A percentile compares a stretch with the other conserved stretches of the same genome.
phyloP scores from a whole-genome alignment of 305 asterid species.

The Coffea humblotiana region DNA sequence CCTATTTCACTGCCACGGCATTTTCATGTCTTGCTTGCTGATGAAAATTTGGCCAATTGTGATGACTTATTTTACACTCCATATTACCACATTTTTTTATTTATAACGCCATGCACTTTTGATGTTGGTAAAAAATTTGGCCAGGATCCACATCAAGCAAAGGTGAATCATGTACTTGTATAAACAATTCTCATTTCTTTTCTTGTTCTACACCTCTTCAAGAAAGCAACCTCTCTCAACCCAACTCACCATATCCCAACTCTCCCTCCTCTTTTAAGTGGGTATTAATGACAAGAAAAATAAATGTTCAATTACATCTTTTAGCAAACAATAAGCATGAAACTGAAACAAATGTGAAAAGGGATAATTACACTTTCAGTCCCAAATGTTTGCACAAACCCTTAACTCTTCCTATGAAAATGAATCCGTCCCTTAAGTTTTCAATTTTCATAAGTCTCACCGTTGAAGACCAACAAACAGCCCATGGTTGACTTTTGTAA shows the following conservation, averaged over 20 bases:
- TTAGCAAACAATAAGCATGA: constrained; percentile 7
- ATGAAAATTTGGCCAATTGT: constrained; percentile 18
- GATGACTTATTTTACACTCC: constrained; percentile 39
- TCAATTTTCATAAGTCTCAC: neutral
- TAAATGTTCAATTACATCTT: neutral
- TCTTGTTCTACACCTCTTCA: neutral
- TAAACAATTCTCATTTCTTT: neutral
- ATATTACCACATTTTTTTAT: neutral
- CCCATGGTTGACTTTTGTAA: neutral
- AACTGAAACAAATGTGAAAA: neutral
- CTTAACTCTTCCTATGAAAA: neutral
- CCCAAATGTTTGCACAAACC: neutral
- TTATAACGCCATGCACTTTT: neutral
- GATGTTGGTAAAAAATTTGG: constrained; percentile 8
- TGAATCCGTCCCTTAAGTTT: no score
- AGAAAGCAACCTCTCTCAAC: neutral
- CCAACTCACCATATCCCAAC: neutral
- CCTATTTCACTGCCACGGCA: constrained; percentile 5
- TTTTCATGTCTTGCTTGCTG: constrained; percentile 37
- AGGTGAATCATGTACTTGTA: constrained; percentile 6
- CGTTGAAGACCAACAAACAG: neutral
- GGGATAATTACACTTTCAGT: neutral
- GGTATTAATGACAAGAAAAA: neutral
- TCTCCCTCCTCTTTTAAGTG: neutral
- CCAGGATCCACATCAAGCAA: constrained; percentile 18